A percentile compares a stretch with the other conserved stretches of the same genome.
Evolutionary conservation across 2,329 filamentous ascomycete genomes (phyloP).

Genomic region (Trichocomaceae sp.): DNA sequence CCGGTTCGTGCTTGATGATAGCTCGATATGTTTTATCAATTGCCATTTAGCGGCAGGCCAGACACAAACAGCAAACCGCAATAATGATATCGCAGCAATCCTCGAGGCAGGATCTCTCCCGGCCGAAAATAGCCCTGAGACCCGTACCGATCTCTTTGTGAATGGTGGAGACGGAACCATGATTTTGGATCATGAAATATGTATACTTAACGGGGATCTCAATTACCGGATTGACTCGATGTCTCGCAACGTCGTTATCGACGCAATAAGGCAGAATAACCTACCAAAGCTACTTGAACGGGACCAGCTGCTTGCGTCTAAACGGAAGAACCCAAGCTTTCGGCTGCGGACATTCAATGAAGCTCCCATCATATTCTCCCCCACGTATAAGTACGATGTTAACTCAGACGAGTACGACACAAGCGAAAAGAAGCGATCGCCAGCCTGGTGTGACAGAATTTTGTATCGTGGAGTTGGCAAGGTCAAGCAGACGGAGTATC

Average conservation of each 20-base stretch:
- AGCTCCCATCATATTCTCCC: conserved; percentile 80
- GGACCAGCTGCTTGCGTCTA: conserved; percentile 84
- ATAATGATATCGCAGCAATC: conserved; percentile 87
- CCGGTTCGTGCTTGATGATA: conserved; percentile 90
- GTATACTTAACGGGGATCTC: conserved; percentile 87
- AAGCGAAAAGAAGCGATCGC: conserved; percentile 87
- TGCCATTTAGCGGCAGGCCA: conserved; percentile 95
- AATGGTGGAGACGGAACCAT: conserved; percentile 92
- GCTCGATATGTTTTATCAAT: conserved; percentile 91
- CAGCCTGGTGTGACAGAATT: conserved; percentile 93
- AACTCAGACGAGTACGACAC: conserved; percentile 91
- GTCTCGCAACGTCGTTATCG: conserved; percentile 85
- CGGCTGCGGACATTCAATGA: conserved; percentile 86
- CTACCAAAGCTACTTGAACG: conserved; percentile 80
- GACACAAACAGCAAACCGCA: conserved; percentile 78
- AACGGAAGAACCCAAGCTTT: conserved; percentile 84
- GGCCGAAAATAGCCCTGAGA: conserved; percentile 58
- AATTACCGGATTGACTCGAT: conserved; percentile 99
- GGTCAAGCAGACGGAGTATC: conserved; percentile 82
- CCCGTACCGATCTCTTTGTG: conserved; percentile 70
- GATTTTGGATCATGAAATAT: conserved; percentile 97
- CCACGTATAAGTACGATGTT: conserved; percentile 98
- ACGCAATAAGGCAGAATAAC: conserved; percentile 74
- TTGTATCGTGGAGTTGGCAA: conserved; percentile 76
- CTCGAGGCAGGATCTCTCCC: conserved; percentile 74